Conservation (phyloP, 1,139 yeast genomes). For the Lipomyces yarrowii region DNA sequence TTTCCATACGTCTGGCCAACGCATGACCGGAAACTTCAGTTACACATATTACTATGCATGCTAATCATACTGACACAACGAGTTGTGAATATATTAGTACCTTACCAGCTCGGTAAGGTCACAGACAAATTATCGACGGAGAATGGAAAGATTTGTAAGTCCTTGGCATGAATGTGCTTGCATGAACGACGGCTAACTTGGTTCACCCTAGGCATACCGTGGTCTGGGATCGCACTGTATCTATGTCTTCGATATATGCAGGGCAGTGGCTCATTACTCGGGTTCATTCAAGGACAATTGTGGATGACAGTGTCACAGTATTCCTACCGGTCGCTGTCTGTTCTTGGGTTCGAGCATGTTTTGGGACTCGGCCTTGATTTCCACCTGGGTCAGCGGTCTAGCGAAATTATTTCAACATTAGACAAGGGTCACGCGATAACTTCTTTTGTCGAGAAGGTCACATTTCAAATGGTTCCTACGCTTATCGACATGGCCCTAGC, state of each 20-base stretch:
- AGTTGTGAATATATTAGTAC: conserved; percentile 31
- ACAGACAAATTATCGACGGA: conserved; percentile 28
- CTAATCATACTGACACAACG: conserved; percentile 28
- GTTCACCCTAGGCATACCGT: conserved; percentile 57
- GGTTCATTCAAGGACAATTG: conserved; percentile 89
- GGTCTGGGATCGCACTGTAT: conserved; percentile 87
- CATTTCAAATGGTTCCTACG: conserved; percentile 90
- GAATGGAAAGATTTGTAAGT: conserved; percentile 6
- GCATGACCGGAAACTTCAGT: conserved; percentile 82
- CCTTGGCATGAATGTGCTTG: not conserved
- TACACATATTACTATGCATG: conserved; percentile 72
- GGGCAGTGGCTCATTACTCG: conserved; percentile 73
- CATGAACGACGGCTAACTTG: not conserved
- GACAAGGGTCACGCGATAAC: conserved; percentile 97
- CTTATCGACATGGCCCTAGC: conserved; percentile 72
- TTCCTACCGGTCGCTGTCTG: conserved; percentile 89
- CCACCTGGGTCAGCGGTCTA: conserved; percentile 89
- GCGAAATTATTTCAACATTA: conserved; percentile 92
- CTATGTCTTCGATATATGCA: conserved; percentile 60
- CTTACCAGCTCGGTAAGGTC: conserved; percentile 34
- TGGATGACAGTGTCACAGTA: conserved; percentile 94
- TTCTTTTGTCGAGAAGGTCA: conserved; percentile 90
- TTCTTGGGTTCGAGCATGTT: conserved; percentile 80
- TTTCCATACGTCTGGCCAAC: conserved; percentile 80
- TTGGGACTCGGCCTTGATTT: conserved; percentile 84